phyloP scores from a whole-genome alignment of 768 basidiomycete genomes.

The Suillus subalutaceus region DNA sequence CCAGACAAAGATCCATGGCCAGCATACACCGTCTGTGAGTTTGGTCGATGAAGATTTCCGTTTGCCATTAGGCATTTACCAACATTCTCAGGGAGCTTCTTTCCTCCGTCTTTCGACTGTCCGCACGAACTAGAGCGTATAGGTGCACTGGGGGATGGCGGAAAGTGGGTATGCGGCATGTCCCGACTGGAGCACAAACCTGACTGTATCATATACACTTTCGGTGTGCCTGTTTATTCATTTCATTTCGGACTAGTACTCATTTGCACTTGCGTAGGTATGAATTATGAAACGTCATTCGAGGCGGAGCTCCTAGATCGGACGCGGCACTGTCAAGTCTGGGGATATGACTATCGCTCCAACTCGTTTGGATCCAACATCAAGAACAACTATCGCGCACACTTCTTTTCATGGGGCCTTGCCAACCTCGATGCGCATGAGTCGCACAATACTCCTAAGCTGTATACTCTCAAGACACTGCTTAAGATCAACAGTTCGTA shows the following conservation, averaged over 20 bases:
- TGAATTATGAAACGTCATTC: slow-evolving; percentile 66
- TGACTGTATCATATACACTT: slow-evolving; percentile 63
- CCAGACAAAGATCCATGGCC: slow-evolving; percentile 56
- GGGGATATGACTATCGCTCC: slow-evolving; percentile 58
- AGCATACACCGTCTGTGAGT: slow-evolving; percentile 59
- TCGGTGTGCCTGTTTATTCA: slow-evolving; percentile 42
- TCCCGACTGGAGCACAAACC: slow-evolving; percentile 54
- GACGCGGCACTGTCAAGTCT: slow-evolving; percentile 54
- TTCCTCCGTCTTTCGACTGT: slow-evolving; percentile 45
- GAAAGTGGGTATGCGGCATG: slow-evolving; percentile 72
- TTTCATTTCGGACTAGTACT: neutral
- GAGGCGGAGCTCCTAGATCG: slow-evolving; percentile 58
- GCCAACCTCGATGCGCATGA: slow-evolving; percentile 40
- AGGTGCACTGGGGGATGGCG: slow-evolving; percentile 63
- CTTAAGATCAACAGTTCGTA: slow-evolving; percentile 45
- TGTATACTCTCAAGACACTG: slow-evolving; percentile 49
- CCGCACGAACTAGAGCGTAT: slow-evolving; percentile 46
- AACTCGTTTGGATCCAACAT: slow-evolving; percentile 37
- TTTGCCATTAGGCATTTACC: slow-evolving; percentile 9
- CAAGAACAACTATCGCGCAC: slow-evolving; percentile 39
- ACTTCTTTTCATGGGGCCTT: slow-evolving; percentile 47
- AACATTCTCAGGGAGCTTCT: slow-evolving; percentile 45
- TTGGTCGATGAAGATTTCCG: neutral
- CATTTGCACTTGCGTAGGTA: slow-evolving; percentile 30
- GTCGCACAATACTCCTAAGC: slow-evolving; percentile 33